Base-by-base conservation (phyloP, 805 yeast species). In the Komagataella pastoris region DNA sequence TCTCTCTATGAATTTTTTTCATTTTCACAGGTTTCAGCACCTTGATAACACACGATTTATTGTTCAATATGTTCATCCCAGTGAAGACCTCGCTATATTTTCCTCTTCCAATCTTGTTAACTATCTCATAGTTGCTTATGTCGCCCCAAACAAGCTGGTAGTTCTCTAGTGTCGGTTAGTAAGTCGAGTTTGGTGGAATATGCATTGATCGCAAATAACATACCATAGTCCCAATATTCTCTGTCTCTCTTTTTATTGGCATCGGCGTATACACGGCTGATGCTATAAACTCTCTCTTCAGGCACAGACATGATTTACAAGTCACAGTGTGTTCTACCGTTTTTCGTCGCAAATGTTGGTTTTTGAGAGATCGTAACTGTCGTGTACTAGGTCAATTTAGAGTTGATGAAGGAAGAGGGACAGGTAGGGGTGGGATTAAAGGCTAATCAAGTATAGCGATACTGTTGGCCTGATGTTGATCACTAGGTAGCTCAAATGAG, bases 61-160 rank as follows among this genome's bases (percentile, higher is more conserved):
- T 81, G 56, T 77, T 78, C 51, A 77, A 72, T 50, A 86, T 71
- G 62, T 86, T 83, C 47, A 83, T 75, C 24, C 96, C 97, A 63
- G 82, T 85, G 64, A 90, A 90, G 30, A 90, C 97, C 66, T 90
- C 97, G n/a, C 95, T 84, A 68, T 89, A 90, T 70, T 88, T 90
- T 23, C 97, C 97, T 53, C 96, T 77, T 12, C 97, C 97, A 17
- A 90, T 83, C 67, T 89, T 88, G 55, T 76, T 75, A 51, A 85
- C 77, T 54, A 90, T 85, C 65, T 90, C 97, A 65, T 75, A 68
- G 47, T 61, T 58, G 3, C 56, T 55, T 52, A 76, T 75, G 6
- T 72, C 62, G 2, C 85, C 83, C 87, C 87, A 83, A 47, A 74
- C 74, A 36, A 83, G 75, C 10, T 73, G 69, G 43, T 75, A 70